These are phyloP conservation scores for Hirsutella rhossiliensis DNA, from an alignment of 2,329 filamentous ascomycete species.

Conservation along the genomic window DNA sequence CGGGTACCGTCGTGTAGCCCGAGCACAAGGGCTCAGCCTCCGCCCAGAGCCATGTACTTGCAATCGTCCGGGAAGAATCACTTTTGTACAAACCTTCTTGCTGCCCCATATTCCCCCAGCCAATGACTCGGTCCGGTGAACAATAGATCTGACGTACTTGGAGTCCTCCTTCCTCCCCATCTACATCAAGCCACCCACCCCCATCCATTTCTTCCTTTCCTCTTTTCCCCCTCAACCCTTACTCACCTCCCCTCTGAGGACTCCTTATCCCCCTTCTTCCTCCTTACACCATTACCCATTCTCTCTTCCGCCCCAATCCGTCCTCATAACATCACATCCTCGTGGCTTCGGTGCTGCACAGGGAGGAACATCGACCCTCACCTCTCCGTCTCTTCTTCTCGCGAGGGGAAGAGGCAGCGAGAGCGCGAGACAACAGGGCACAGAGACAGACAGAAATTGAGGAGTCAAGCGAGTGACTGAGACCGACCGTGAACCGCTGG, in stretches of 20 bases:
- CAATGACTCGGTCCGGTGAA: background rate
- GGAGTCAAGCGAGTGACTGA: too few species aligned
- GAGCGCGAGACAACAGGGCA: too few species aligned
- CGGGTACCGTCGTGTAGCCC: slow-evolving; percentile 1
- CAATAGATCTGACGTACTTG: background rate
- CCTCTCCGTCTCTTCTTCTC: too few species aligned
- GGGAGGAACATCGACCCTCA: too few species aligned
- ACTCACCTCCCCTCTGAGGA: background rate
- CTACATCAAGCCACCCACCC: background rate
- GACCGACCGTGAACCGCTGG: too few species aligned
- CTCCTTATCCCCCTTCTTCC: background rate
- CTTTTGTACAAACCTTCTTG: background rate
- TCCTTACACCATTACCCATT: background rate
- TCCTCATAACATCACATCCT: too few species aligned
- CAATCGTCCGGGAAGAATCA: background rate
- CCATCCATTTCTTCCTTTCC: background rate
- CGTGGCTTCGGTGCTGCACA: too few species aligned
- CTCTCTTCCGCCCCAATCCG: background rate
- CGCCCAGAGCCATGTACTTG: background rate
- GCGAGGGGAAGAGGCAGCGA: too few species aligned
- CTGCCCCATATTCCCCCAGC: background rate
- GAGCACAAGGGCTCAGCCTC: background rate
- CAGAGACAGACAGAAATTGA: too few species aligned
- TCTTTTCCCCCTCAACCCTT: background rate
- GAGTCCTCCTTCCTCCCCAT: background rate